A percentile compares a stretch with the other conserved stretches of the same genome.
phyloP scores from a whole-genome alignment of 768 basidiomycete genomes.

The Podaxis sp. region DNA sequence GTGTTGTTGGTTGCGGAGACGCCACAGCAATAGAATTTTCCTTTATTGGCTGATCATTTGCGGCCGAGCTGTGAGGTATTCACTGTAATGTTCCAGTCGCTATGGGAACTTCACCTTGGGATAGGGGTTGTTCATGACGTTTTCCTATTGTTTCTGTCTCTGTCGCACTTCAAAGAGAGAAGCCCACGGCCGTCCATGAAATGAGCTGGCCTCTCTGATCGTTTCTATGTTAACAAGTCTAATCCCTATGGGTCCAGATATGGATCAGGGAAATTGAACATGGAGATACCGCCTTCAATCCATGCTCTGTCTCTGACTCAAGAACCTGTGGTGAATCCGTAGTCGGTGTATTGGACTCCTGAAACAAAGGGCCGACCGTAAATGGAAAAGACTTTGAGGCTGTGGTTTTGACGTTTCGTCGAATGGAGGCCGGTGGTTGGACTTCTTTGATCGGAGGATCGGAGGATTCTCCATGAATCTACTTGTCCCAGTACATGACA shows the following conservation, averaged over 20 bases:
- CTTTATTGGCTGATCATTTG: neutral
- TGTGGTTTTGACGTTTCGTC: neutral
- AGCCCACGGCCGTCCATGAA: neutral
- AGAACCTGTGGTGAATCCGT: neutral
- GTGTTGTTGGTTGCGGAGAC: neutral
- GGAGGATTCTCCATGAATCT: neutral
- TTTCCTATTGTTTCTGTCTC: too few relatives aligned
- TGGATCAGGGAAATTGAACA: neutral
- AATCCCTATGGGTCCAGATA: neutral
- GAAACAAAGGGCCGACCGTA: neutral
- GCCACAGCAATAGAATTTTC: constrained; percentile 6
- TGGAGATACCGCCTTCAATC: neutral
- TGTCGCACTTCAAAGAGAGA: too few relatives aligned
- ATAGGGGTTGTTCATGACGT: too few relatives aligned
- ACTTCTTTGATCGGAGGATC: neutral
- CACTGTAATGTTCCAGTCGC: neutral
- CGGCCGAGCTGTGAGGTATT: neutral
- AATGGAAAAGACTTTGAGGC: neutral
- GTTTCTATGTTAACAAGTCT: neutral
- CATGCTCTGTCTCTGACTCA: neutral
- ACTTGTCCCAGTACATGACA: neutral
- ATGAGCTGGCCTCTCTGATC: neutral
- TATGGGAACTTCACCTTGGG: too few relatives aligned
- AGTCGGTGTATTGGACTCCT: neutral
- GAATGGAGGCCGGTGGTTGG: neutral